Evolutionary conservation across 805 yeast species (phyloP), one percentile per base, ranked within the genome.

Genomic region (Metschnikowia lochheadii): DNA sequence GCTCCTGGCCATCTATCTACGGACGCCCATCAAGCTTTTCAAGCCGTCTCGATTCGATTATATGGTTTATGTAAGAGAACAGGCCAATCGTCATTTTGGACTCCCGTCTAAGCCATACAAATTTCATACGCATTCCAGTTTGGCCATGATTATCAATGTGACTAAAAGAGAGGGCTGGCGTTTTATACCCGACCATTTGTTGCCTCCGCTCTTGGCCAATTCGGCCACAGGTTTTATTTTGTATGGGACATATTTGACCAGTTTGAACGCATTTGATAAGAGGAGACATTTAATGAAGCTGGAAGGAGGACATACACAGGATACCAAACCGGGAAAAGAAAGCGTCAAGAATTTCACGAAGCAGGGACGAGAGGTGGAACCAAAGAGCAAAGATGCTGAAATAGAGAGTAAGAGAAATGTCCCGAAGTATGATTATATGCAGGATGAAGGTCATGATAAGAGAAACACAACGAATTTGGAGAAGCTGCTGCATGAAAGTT

Each of bases 41-140:
- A 74, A 96, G 34, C 98, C 98, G 1, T 84, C 96, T 3, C 71
- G 97, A 38, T 87, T 92, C 53, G 98, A 92, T 65, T 89, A 88
- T 60, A 71, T 89, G 63, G 87, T 87, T 6, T 79, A 83, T 49
- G 81, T 85, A 0, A 68, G 90, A 46, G 79, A 80, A 46, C 54
- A 71, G 29, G 77, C 75, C 20, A 65, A 72, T 45, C 77, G 76
- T 46, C 80, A 80, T 34, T 67, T 69, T 49, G 74, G 73, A 41
- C 62, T 77, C 15, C 66, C 66, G 36, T 58, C 69, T 15, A 76
- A 77, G 54, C 82, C 84, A 1, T 82, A 80, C 69, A 73, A 73
- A 38, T 69, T 78, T 52, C 68, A 80, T 55, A 85, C 94, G 2
- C 96, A 91, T 65, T 87, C 96, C 1, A 81, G 89, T 1, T 66